Percentiles rank a stretch among this genome's conserved stretches.
These are phyloP conservation scores for Saposhnikovia divaricata DNA, from an alignment of 129 eudicot species.

Conservation along the genomic window DNA sequence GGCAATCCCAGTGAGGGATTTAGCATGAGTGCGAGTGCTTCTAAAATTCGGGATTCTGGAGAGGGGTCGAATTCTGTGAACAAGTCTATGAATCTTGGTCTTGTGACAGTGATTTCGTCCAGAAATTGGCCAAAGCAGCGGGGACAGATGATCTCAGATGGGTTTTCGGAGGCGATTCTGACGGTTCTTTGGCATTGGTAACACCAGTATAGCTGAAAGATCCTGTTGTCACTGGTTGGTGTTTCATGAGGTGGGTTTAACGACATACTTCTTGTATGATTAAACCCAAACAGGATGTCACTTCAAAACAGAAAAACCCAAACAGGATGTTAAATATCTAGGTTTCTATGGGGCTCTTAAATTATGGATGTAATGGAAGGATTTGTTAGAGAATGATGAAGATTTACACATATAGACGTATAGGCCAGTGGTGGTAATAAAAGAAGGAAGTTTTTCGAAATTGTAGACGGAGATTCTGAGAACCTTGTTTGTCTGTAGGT, in stretches of 20 bases:
- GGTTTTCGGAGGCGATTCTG: conserved; percentile 35
- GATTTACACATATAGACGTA: not conserved
- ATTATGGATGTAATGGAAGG: not conserved
- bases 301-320: too few relatives aligned
- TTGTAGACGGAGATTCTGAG: conserved; percentile 10
- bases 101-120: conserved; percentile 39
- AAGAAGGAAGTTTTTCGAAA: conserved; percentile 20
- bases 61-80: conserved; percentile 66
- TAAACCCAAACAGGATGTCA: not conserved
- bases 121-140: conserved; percentile 70
- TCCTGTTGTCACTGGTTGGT: conserved; percentile 14
- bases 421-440: not conserved
- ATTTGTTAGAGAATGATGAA: not conserved
- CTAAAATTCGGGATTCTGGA: conserved; percentile 68
- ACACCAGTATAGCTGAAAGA: conserved; percentile 72
- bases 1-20: conserved; percentile 33
- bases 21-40: conserved; percentile 66
- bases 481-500: not conserved
- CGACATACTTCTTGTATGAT: conserved; percentile 15
- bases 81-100: conserved; percentile 43
- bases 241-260: conserved; percentile 9
- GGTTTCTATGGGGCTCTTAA: not conserved
- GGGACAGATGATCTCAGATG: conserved; percentile 48
- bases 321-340: not conserved
- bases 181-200: conserved; percentile 74